Percentiles rank a stretch among this genome's conserved stretches.
Conservation (phyloP, 495 filamentous ascomycete species). For the Hypoxylon fragiforme region DNA sequence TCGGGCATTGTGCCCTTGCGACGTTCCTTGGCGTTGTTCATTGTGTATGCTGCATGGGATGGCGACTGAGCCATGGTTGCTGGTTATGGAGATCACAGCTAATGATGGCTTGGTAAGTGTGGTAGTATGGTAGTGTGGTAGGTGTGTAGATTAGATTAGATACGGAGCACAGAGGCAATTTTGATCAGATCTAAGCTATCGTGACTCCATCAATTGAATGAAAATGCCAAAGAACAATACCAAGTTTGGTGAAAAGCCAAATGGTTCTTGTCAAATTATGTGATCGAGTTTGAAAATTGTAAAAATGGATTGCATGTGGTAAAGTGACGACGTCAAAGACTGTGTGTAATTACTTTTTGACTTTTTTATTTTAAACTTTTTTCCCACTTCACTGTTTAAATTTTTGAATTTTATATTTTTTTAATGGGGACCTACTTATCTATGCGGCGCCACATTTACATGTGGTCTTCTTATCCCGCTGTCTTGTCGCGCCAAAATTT, state of each 20-base stretch:
- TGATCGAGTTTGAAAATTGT: background rate
- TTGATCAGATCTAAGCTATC: slow-evolving; percentile 5
- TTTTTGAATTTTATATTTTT: slow-evolving; percentile 11
- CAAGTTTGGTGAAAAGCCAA: background rate
- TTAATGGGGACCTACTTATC: slow-evolving; percentile 22
- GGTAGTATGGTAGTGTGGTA: no score
- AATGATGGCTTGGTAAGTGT: slow-evolving; percentile 3
- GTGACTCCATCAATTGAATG: slow-evolving; percentile 17
- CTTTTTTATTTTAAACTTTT: no score
- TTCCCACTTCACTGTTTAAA: background rate
- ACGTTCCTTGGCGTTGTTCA: slow-evolving; percentile 19
- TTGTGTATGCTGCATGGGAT: slow-evolving; percentile 28
- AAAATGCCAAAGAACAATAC: background rate
- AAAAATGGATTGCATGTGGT: no score
- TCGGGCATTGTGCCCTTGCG: slow-evolving; percentile 12
- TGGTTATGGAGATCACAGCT: background rate
- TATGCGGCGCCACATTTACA: slow-evolving; percentile 24
- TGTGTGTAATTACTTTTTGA: no score
- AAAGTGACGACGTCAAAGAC: slow-evolving; percentile 22
- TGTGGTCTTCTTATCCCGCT: background rate
- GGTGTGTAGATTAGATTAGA: background rate
- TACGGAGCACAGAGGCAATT: slow-evolving; percentile 2
- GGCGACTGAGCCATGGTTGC: slow-evolving; percentile 28
- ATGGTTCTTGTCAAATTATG: background rate
- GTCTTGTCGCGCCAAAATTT: slow-evolving; percentile 19